Conservation (phyloP, 2,329 filamentous ascomycete genomes). For the Tolypocladium guangdongense region DNA sequence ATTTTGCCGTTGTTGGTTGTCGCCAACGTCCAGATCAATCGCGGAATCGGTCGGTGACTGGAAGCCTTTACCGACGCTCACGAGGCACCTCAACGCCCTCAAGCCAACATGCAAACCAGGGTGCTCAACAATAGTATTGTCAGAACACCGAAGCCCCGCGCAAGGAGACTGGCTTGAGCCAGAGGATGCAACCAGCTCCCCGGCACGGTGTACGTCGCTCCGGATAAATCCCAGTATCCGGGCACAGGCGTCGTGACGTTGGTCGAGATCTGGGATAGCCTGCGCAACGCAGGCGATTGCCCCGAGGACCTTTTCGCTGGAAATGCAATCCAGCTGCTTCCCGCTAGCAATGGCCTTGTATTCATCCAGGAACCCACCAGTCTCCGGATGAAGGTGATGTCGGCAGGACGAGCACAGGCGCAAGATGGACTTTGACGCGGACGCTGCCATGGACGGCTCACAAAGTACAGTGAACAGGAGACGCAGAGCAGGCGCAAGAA, state of each 20-base stretch:
- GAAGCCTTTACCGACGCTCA: conserved; percentile 59
- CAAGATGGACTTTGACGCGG: conserved; percentile 64
- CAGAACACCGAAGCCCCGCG: conserved; percentile 13
- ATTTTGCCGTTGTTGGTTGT: conserved; percentile 10
- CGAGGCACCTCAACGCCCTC: conserved; percentile 54
- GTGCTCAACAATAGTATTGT: conserved; percentile 27
- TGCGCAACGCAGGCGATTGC: conserved; percentile 69
- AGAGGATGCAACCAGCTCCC: conserved; percentile 9
- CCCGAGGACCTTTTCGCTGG: conserved; percentile 62
- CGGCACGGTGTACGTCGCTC: conserved; percentile 33
- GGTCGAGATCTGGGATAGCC: conserved; percentile 48
- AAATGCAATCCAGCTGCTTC: conserved; percentile 48
- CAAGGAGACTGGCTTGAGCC: conserved; percentile 10
- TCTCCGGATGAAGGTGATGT: conserved; percentile 53
- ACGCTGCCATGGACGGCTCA: conserved; percentile 49
- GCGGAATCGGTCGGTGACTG: conserved; percentile 57
- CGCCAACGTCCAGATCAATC: conserved; percentile 51
- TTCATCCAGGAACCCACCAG: conserved; percentile 58
- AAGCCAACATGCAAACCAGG: conserved; percentile 36
- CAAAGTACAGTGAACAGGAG: conserved; percentile 63
- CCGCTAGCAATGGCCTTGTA: conserved; percentile 53
- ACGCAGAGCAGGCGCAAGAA: conserved; percentile 59
- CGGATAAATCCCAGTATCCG: conserved; percentile 52
- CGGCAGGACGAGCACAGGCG: conserved; percentile 68
- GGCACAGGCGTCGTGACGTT: conserved; percentile 42